Base-by-base conservation (phyloP, 192 early-diverging fungal genomes). In the Backusella circina region DNA sequence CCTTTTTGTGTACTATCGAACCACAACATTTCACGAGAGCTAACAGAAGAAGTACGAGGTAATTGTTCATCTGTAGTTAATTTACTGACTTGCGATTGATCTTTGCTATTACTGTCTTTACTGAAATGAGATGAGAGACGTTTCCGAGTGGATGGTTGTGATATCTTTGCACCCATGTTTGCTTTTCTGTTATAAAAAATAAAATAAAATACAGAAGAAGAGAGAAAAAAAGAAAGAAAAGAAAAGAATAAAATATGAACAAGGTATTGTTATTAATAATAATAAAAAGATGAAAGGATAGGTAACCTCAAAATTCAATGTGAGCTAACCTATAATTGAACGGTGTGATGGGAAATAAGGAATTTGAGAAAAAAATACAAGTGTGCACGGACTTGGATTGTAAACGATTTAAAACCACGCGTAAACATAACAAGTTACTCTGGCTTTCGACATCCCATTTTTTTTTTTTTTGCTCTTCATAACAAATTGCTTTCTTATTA, bases 111-210 rank as follows among this genome's bases (percentile, higher is more conserved):
- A 26, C 15, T 41, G 65, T 54, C 51, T 54, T 54, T 54, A 54
- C 10, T 54, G 21, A 54, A 54, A 54, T 54, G 51, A 54, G n/a
- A 23, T 8, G 51, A 54, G 5, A 54, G 51, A 23, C 51, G 51
- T 54, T 54, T 54, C 7, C 51, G 8, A 23, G 51, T 23, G 6
- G 51, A 54, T 23, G 51, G 51, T 23, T 54, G 51, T 37, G 66
- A 67, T 67, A 67, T 9, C n/a, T 67, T 67, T 35, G 33, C 13
- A 35, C 66, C 66, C 66, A 67, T 67, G 33, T 35, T 36, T 54
- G 10, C n/a, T 67, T 10, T 30, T 67, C n/a, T n/a, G n/a, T n/a
- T n/a, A n/a, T n/a, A n/a, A n/a, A n/a, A n/a, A n/a, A n/a, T n/a
- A n/a, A n/a, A n/a, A 32, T 65, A 66, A 16, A 33, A 66, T 15